Evolutionary conservation across 2,329 filamentous ascomycete genomes (phyloP), one percentile per base, ranked within the genome.

Genomic region (Penicillium palitans): DNA sequence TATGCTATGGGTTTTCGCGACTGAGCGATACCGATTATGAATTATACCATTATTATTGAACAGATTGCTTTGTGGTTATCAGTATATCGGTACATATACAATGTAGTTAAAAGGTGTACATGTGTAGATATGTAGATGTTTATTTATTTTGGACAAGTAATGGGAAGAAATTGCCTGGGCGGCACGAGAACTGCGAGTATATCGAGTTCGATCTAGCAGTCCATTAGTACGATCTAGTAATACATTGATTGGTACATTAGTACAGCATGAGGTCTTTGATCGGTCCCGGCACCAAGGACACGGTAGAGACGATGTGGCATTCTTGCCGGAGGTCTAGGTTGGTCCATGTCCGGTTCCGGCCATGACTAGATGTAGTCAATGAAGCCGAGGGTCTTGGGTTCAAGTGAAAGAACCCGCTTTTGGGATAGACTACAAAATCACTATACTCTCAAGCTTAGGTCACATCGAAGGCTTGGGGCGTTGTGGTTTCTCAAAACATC

Each of bases 11-110:
- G 42, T 19, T 31, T 15, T 53, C 41, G 24, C 42, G 35, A 35
- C n/a, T 39, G 29, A 35, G 42, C 50, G 55, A 42, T 47, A 37
- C 49, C 42, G 24, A 27, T 45, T 35, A 57, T 40, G 49, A 40
- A 57, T 53, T 40, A 57, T 48, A 53, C 42, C 50, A 46, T 42
- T 54, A 42, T 47, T 37, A 56, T 44, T 56, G 4, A 3, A 19
- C 12, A 7, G 2, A 33, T 42, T 50, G 17, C 17, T 42, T 27
- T 21, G 2, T 15, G 5, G 27, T 5, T 24, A 29, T 13, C 7
- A 40, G 9, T 40, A 49, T 24, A 19, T 17, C 6, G 27, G 25
- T 40, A n/a, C n/a, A n/a, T n/a, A 7, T n/a, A 33, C 25, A 31
- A 19, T 29, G 25, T 35, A 25, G 19, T 41, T n/a, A n/a, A n/a